These are phyloP conservation scores for Tripterygium wilfordii DNA, from an alignment of 177 flowering plant species.

Conservation along the genomic window DNA sequence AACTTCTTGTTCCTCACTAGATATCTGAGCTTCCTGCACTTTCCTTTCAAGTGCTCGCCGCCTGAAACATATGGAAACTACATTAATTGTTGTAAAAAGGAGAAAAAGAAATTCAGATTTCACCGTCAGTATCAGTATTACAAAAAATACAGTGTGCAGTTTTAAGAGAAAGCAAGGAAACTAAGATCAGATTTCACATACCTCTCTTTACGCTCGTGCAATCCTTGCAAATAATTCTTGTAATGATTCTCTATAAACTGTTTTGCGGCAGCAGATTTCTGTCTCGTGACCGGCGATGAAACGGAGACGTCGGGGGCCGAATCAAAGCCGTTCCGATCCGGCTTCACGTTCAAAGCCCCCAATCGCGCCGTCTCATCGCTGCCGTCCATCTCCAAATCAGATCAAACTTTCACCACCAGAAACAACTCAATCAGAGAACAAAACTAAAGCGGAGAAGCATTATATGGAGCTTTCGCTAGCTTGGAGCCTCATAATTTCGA, in stretches of 20 bases:
- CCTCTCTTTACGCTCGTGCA: constrained; percentile 92
- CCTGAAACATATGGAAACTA: constrained; percentile 33
- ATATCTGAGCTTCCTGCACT: constrained; percentile 67
- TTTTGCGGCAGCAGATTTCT: constrained; percentile 90
- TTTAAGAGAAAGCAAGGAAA: background rate
- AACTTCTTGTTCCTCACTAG: constrained; percentile 71
- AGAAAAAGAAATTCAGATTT: background rate
- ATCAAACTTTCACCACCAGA: background rate
- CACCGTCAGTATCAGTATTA: too few species aligned
- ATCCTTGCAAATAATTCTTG: constrained; percentile 70
- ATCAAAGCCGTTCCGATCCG: constrained; percentile 37
- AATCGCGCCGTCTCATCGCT: constrained; percentile 41
- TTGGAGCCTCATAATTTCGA: constrained; percentile 4
- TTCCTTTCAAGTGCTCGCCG: constrained; percentile 67
- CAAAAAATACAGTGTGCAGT: too few species aligned
- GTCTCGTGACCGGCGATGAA: constrained; percentile 84
- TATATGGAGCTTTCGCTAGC: too few species aligned
- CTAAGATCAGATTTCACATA: constrained; percentile 8
- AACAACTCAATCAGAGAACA: background rate
- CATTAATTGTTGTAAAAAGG: too few species aligned
- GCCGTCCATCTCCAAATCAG: constrained; percentile 28
- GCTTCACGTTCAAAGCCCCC: constrained; percentile 31
- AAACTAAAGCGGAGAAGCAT: too few species aligned
- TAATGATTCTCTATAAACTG: constrained; percentile 94
- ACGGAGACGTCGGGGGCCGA: constrained; percentile 49